Conservation (phyloP, 2,329 filamentous ascomycete genomes). For the Coccinonectria pachysandricola region DNA sequence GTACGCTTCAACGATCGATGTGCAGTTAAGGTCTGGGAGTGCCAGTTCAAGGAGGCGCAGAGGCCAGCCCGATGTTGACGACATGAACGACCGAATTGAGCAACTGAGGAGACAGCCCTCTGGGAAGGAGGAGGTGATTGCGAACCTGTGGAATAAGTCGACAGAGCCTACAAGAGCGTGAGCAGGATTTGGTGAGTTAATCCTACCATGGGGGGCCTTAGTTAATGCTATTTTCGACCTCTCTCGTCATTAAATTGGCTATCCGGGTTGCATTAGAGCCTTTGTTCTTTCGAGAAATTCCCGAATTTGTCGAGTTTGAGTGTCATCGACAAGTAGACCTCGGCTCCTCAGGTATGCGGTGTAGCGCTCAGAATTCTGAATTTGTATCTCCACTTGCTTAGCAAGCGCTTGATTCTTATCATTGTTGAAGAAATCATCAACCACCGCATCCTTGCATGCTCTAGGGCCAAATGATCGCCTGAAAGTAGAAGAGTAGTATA, state of each 20-base stretch:
- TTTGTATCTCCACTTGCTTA: slow-evolving; percentile 1
- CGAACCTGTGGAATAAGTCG: too few species aligned
- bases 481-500: slow-evolving; percentile 7
- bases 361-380: slow-evolving; percentile 7
- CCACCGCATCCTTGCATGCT: not conserved
- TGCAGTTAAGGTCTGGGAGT: slow-evolving; percentile 1
- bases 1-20: not conserved
- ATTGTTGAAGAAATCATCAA: slow-evolving; percentile 1
- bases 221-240: not conserved
- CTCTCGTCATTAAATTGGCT: not conserved
- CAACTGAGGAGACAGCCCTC: not conserved
- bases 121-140: too few species aligned
- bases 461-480: not conserved
- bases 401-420: not conserved
- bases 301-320: slow-evolving; percentile 1
- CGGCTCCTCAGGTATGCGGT: slow-evolving; percentile 6
- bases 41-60: slow-evolving; percentile 1
- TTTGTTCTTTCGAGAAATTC: slow-evolving; percentile 2
- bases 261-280: too few species aligned
- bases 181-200: too few species aligned
- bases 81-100: slow-evolving; percentile 1
- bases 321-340: slow-evolving; percentile 4
- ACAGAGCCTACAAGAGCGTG: too few species aligned
- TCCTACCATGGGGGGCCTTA: too few species aligned
- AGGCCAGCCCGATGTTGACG: slow-evolving; percentile 1